Conservation (phyloP, 2,329 filamentous ascomycete genomes). For the Sarocladium strictum region DNA sequence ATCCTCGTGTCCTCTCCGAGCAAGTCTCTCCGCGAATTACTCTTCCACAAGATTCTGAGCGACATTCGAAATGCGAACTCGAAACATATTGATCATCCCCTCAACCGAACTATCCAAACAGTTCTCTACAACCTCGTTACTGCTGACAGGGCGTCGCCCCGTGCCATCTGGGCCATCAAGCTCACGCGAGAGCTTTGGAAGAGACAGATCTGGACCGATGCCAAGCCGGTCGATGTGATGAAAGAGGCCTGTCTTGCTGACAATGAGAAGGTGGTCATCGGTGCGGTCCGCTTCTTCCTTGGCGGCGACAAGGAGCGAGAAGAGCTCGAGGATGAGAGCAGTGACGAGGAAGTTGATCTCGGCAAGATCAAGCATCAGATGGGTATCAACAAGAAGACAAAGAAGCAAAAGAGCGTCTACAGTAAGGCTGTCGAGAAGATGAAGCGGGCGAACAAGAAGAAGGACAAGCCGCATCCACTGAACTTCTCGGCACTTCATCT, state of each 20-base stretch:
- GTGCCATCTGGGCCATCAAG: slow-evolving; percentile 93
- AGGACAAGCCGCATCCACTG: slow-evolving; percentile 76
- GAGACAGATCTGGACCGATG: slow-evolving; percentile 90
- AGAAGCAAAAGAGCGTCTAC: slow-evolving; percentile 74
- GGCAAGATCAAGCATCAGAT: slow-evolving; percentile 76
- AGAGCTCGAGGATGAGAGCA: slow-evolving; percentile 83
- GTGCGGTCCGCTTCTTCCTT: slow-evolving; percentile 88
- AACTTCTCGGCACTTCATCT: slow-evolving; percentile 97
- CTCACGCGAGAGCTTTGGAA: slow-evolving; percentile 95
- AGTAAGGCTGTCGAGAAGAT: slow-evolving; percentile 78
- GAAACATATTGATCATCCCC: slow-evolving; percentile 81
- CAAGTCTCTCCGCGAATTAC: slow-evolving; percentile 76
- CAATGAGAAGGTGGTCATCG: slow-evolving; percentile 86
- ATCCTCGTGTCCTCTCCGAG: slow-evolving; percentile 88
- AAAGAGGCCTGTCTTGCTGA: slow-evolving; percentile 84
- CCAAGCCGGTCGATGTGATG: slow-evolving; percentile 96
- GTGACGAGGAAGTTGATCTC: slow-evolving; percentile 74
- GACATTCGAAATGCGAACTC: slow-evolving; percentile 85
- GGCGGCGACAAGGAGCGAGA: slow-evolving; percentile 95
- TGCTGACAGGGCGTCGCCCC: slow-evolving; percentile 75
- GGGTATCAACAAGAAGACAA: slow-evolving; percentile 93
- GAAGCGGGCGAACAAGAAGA: slow-evolving; percentile 80
- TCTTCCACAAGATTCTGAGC: slow-evolving; percentile 85
- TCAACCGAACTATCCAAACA: slow-evolving; percentile 90
- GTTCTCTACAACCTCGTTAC: slow-evolving; percentile 88